phyloP scores from a whole-genome alignment of 2,329 filamentous ascomycete species.

The Nemania serpens region DNA sequence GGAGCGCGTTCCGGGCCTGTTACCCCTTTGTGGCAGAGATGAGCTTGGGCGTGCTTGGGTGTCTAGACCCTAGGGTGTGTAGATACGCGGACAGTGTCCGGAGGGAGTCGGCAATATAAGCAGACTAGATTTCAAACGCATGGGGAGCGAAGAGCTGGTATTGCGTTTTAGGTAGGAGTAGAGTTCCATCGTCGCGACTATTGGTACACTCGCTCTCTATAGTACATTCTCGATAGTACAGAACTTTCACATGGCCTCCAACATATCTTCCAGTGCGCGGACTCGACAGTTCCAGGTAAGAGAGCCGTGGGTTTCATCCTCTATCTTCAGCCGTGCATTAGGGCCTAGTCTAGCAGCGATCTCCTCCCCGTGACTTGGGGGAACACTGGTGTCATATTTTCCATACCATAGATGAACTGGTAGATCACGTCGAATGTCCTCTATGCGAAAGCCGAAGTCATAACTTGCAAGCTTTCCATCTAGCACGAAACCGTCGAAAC shows the following conservation, averaged over 20 bases:
- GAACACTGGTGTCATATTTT: slow-evolving; percentile 6
- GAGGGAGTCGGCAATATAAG: too few relatives aligned
- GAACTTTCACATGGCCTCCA: slow-evolving; percentile 9
- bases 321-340: slow-evolving; percentile 17
- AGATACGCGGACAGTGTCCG: too few relatives aligned
- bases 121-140: background rate
- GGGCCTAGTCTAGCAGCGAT: slow-evolving; percentile 19
- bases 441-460: slow-evolving; percentile 19
- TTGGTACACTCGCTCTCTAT: slow-evolving; percentile 1
- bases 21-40: too few relatives aligned
- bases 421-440: slow-evolving; percentile 21
- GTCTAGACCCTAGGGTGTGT: too few relatives aligned
- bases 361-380: slow-evolving; percentile 7
- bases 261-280: slow-evolving; percentile 19
- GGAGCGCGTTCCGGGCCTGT: too few relatives aligned
- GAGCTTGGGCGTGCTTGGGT: too few relatives aligned
- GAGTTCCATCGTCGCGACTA: slow-evolving; percentile 10
- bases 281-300: slow-evolving; percentile 24
- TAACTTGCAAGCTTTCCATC: slow-evolving; percentile 11
- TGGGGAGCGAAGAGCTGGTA: slow-evolving; percentile 1
- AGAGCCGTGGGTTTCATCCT: slow-evolving; percentile 22
- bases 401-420: slow-evolving; percentile 21
- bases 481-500: slow-evolving; percentile 8
- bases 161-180: slow-evolving; percentile 2
- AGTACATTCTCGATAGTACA: background rate